Evolutionary conservation across 2,329 filamentous ascomycete species (phyloP), one percentile per base, ranked within the genome.

Genomic region (Monosporascus sp.): DNA sequence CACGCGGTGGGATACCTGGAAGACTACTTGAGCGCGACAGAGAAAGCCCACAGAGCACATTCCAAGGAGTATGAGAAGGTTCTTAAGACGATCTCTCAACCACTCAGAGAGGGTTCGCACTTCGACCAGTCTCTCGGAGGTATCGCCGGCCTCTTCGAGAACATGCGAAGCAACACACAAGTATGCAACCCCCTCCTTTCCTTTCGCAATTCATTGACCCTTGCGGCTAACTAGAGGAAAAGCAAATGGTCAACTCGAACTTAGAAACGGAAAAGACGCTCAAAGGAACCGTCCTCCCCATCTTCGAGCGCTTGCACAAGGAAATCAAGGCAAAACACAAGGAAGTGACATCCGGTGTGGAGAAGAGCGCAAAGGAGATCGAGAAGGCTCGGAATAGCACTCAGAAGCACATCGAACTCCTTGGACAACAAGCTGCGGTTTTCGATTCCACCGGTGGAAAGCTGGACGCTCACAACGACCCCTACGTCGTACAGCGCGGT

Each of bases 271-370:
- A 94, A 63, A 94, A 94, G 77, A 89, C 85, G 62, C 80, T 99
- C 60, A 96, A 93, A 73, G 87, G 85, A 55, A 85, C 86, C 15
- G 88, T 97, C 31, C 79, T 96, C 20, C 94, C 93, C 38, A 86
- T 93, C 58, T 86, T 99, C 66, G 90, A 95, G 63, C 88, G 91
- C 50, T 79, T 99, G 48, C 92, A 97, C 75, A 87, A 90, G 69
- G 94, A 97, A 70, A 94, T 99, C 78, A 99, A 97, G 81, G 85
- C 88, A 75, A 97, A 97, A 77, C 80, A 83, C 58, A 97, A 97
- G 77, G 92, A 97, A 72, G 81, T 99, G 48, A 80, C 82, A 44
- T 80, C 84, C 56, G 92, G 93, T 8, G 90, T 89, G 22, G 82
- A 85, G 56, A 96, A 95, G 77, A 83, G 86, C 17, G 84, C 89